Percentiles rank a stretch among this genome's conserved stretches.
phyloP scores from a whole-genome alignment of 208 protist species.

The Trypanosoma boissoni region DNA sequence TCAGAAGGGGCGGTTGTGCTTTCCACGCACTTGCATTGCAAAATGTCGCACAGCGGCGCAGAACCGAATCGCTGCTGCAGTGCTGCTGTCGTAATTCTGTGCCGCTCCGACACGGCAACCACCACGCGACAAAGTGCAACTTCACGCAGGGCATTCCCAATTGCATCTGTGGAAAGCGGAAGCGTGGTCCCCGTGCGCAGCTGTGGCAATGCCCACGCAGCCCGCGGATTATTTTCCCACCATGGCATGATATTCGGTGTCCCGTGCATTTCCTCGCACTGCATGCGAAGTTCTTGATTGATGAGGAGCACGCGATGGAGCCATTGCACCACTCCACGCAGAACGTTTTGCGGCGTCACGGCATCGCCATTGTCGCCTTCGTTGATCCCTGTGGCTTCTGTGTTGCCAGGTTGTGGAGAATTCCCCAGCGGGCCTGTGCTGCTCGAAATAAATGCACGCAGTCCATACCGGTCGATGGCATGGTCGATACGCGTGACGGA shows the following conservation, averaged over 20 bases:
- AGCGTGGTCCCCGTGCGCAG: neutral
- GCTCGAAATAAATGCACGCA: too few relatives aligned
- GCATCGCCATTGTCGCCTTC: neutral
- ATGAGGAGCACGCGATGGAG: constrained; percentile 30
- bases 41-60: too few relatives aligned
- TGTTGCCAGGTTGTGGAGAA: too few relatives aligned
- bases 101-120: too few relatives aligned
- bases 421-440: too few relatives aligned
- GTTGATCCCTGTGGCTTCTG: too few relatives aligned
- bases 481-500: too few relatives aligned
- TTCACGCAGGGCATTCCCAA: constrained; percentile 13
- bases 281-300: constrained; percentile 19
- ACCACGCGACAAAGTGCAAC: constrained; percentile 4
- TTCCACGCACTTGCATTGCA: too few relatives aligned
- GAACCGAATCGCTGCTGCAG: neutral
- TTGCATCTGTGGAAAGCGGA: constrained; percentile 2
- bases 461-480: too few relatives aligned
- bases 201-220: neutral
- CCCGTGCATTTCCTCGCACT: neutral
- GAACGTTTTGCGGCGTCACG: constrained; percentile 8
- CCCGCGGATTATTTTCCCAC: constrained; percentile 12
- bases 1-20: too few relatives aligned
- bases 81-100: constrained; percentile 3
- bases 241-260: constrained; percentile 18
- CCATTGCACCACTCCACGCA: constrained; percentile 37